Evolutionary conservation across 176 grass and related monocot genomes (phyloP).

Genomic region (Eremochloa ophiuroides): DNA sequence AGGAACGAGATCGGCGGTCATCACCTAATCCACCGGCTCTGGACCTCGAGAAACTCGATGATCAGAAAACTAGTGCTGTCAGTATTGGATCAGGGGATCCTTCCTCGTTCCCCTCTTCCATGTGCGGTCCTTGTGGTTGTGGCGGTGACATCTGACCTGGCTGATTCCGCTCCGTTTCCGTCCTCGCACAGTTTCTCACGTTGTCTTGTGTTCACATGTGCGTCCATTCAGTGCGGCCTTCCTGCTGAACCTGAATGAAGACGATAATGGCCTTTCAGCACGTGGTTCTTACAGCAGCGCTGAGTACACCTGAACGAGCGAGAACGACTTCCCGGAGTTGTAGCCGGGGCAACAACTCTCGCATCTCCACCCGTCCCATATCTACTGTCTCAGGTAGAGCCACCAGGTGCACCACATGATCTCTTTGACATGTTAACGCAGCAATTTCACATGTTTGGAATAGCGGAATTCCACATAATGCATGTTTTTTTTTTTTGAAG

Average conservation of each 20-base stretch:
- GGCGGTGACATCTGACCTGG: constrained; percentile 28
- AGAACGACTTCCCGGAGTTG: background rate
- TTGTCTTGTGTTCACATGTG: constrained; percentile 20
- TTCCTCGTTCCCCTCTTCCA: constrained; percentile 7
- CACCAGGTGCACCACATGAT: too few species aligned
- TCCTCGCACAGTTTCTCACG: background rate
- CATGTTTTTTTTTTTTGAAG: background rate
- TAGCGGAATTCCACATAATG: background rate
- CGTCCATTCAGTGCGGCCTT: background rate
- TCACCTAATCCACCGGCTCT: constrained; percentile 22
- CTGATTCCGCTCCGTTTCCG: background rate
- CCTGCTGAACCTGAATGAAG: background rate
- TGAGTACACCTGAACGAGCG: background rate
- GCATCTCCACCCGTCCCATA: background rate
- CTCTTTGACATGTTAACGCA: too few species aligned
- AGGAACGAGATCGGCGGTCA: background rate
- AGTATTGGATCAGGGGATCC: background rate
- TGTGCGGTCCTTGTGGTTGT: constrained; percentile 24
- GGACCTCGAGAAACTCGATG: constrained; percentile 6
- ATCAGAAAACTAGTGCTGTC: background rate
- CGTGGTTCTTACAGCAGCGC: background rate
- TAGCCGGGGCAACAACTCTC: background rate
- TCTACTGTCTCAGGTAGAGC: too few species aligned
- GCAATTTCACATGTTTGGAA: background rate
- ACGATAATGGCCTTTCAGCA: background rate